phyloP scores from a whole-genome alignment of 257 asterid species.

The Primulina eburnea region DNA sequence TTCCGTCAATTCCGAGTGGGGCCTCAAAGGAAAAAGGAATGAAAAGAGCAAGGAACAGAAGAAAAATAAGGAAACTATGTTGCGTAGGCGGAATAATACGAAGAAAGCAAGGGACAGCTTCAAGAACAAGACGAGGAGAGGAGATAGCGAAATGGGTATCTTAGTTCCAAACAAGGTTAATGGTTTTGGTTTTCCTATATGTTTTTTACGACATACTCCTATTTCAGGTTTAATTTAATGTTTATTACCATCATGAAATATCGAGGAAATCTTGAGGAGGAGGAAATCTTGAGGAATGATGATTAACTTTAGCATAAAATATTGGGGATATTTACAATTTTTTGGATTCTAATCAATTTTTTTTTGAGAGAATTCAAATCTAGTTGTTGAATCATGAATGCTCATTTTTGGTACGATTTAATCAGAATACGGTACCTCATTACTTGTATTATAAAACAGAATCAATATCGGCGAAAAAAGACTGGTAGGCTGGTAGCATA shows the following conservation, averaged over 20 bases:
- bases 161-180: constrained; percentile 46
- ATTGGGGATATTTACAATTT: constrained; percentile 26
- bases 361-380: constrained; percentile 5
- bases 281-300: constrained; percentile 23
- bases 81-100: constrained; percentile 32
- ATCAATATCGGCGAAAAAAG: constrained; percentile 37
- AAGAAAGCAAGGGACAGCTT: constrained; percentile 35
- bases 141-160: constrained; percentile 18
- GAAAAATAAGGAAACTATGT: constrained; percentile 18
- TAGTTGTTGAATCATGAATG: constrained; percentile 6
- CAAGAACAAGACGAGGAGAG: constrained; percentile 30
- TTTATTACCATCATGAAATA: constrained; percentile 20
- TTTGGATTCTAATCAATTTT: not conserved
- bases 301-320: constrained; percentile 48
- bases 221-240: constrained; percentile 6
- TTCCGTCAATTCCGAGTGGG: constrained; percentile 27
- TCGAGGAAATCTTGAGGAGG: constrained; percentile 24
- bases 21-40: constrained; percentile 29
- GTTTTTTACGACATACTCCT: not conserved
- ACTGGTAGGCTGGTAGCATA: constrained; percentile 26
- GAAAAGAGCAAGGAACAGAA: constrained; percentile 25
- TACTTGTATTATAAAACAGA: not conserved
- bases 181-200: constrained; percentile 20
- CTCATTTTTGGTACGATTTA: constrained; percentile 23
- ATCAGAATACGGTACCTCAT: constrained; percentile 19